Base-by-base conservation (phyloP, 805 yeast species). In the Ogataea pignaliae region DNA sequence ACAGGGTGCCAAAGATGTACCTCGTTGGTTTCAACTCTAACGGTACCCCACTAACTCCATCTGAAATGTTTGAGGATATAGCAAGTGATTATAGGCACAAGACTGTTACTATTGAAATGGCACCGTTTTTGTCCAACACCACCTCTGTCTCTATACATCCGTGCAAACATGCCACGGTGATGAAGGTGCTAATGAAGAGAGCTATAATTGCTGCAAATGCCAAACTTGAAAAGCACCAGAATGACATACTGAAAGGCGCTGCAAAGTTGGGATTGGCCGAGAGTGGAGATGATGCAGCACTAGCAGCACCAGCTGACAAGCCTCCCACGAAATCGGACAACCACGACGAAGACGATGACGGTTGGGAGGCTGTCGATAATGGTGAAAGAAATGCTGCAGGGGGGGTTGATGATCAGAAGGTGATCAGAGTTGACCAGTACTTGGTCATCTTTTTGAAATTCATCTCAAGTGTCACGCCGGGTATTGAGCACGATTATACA, bases 401-500 rank as follows among this genome's bases (percentile, higher is more conserved):
- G 3, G 51, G 43, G 10, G 52, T 46, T 11, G 57, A 57, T 11
- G 66, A 51, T 26, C 54, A 51, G 3, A 46, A 46, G 10, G 74
- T 80, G 15, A 72, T 91, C 8, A 73, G 96, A 29, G 97, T 85
- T 1, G 98, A 93, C 62, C 97, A 90, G 60, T 93, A 93, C 61
- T 67, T 93, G 52, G 74, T 93, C 32, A 83, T 91, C 13, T 93
- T 93, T 63, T 73, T 93, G 57, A 93, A 93, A 66, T 93, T 93
- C 59, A 91, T 93, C 39, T 86, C 97, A 9, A 88, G 97, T 68
- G 98, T 93, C 9, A 90, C 96, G 1, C 99, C 99, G 0, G 96
- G 97, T 14, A 90, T 93, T 44, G 96, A 91, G 67, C 95, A 91
- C 64, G 99, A 93, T 57, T 89, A 89, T 61, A 93, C 99, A n/a